Base-by-base conservation (phyloP, 768 basidiomycete species). In the Gloeostereum incarnatum region DNA sequence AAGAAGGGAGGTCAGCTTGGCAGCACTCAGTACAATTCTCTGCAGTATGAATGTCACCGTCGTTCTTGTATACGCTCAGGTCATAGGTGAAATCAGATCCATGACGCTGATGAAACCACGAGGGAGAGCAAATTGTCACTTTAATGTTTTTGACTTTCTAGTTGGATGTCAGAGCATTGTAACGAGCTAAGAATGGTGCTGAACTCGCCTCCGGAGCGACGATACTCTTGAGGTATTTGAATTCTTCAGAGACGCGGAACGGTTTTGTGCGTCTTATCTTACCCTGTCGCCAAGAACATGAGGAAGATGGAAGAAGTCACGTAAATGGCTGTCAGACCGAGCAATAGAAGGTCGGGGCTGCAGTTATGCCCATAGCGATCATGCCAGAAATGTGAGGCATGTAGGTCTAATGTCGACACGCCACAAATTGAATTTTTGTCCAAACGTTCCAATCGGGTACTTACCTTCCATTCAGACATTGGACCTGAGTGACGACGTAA, bases 101-200 rank as follows among this genome's bases (percentile, higher is more conserved):
- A 51, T 79, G 78, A 18, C 75, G 71, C 20, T 81, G 71, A 52
- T 81, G 78, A 54, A 74, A 78, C 78, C 80, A 81, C 24, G 76
- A 75, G 3, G 82, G 83, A 0, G 81, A 73, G 42, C 75, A 78
- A 56, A 83, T 62, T 10, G 78, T 85, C 42, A 86, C 49, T 54
- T 89, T 87, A 55, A 86, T 69, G 49, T 68, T 63, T 49, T 68
- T 68, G 42, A 81, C 73, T 48, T 83, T 79, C 73, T 78, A 36
- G 20, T 17, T 24, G 17, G 44, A 31, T 36, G 27, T 11, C 4
- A 36, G 22, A 35, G 17, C 10, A 23, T 6, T 32, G 38, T 2
- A 23, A 19, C 29, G 19, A 19, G 3, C 11, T 16, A 14, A 17
- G 19, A 18, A 38, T 33, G 17, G 27, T 33, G 14, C 16, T 8